These are phyloP conservation scores for Leccinum subgranulosum DNA, from an alignment of 768 basidiomycete genomes.

Conservation along the genomic window DNA sequence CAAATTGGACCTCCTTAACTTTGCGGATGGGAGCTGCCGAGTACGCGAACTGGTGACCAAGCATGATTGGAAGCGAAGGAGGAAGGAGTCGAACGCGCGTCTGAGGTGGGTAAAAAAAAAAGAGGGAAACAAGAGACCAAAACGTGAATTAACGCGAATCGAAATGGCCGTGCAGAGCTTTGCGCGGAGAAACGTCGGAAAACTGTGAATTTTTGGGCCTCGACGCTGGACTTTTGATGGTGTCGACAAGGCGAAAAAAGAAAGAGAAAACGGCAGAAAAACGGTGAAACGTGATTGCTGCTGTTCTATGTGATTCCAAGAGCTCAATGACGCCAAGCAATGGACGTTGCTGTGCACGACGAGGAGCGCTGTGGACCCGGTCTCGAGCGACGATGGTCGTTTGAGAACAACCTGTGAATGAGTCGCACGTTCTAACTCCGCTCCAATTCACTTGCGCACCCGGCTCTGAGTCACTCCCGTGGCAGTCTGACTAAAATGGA, in stretches of 20 bases:
- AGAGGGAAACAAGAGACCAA: slow-evolving; percentile 1
- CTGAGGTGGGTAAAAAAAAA: slow-evolving; percentile 5
- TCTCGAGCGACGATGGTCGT: slow-evolving; percentile 30
- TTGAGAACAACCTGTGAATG: slow-evolving; percentile 34
- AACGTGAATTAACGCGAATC: slow-evolving; percentile 29
- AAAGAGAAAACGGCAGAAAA: slow-evolving; percentile 12
- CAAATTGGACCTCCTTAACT: slow-evolving; percentile 97
- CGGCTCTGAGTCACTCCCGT: slow-evolving; percentile 23
- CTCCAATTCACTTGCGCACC: slow-evolving; percentile 23
- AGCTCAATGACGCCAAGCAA: background rate
- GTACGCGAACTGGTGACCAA: slow-evolving; percentile 87
- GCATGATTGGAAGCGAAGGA: slow-evolving; percentile 45
- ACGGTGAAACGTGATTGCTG: slow-evolving; percentile 2
- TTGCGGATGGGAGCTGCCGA: slow-evolving; percentile 94
- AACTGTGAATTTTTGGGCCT: slow-evolving; percentile 22
- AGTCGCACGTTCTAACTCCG: slow-evolving; percentile 32
- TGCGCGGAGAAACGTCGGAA: slow-evolving; percentile 2
- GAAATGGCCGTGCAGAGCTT: slow-evolving; percentile 5
- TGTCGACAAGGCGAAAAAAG: slow-evolving; percentile 15
- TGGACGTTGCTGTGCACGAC: slow-evolving; percentile 9
- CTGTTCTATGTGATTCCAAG: background rate
- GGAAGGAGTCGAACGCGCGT: slow-evolving; percentile 14
- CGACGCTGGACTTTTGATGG: slow-evolving; percentile 1
- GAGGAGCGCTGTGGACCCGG: slow-evolving; percentile 16
- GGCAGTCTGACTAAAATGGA: slow-evolving; percentile 7